These are phyloP conservation scores for Eremothecium coryli DNA, from an alignment of 1,139 yeast genomes.

Conservation along the genomic window DNA sequence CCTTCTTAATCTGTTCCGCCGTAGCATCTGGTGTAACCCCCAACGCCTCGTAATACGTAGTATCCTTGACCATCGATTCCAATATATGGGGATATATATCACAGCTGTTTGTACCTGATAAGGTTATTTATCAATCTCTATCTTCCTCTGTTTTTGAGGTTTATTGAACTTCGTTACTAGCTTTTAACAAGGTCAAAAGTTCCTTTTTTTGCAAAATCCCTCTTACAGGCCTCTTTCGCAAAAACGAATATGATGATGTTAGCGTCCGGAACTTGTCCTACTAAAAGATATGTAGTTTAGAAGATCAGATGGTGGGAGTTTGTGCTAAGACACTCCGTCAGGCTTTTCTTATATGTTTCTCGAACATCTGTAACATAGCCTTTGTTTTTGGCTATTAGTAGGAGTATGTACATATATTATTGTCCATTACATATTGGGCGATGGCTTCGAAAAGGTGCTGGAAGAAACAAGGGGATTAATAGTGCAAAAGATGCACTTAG, in stretches of 20 bases:
- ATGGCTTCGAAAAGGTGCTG: too few relatives aligned
- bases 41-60: constrained; percentile 75
- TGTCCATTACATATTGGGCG: too few relatives aligned
- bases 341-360: neutral
- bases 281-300: too few relatives aligned
- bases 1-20: constrained; percentile 78
- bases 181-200: neutral
- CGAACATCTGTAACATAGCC: neutral
- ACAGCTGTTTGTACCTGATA: constrained; percentile 3
- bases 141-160: neutral
- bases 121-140: constrained; percentile 3
- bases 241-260: constrained; percentile 2
- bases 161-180: neutral
- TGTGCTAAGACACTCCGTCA: neutral
- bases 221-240: constrained; percentile 1
- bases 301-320: too few relatives aligned
- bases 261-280: constrained; percentile 1
- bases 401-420: neutral
- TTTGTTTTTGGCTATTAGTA: neutral
- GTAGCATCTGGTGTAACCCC: constrained; percentile 65
- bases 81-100: constrained; percentile 1
- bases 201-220: neutral
- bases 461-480: too few relatives aligned
- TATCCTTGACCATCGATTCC: constrained; percentile 74
- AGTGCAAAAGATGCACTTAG: too few relatives aligned